A percentile compares a stretch with the other conserved stretches of the same genome.
These are phyloP conservation scores for Claviceps maximensis DNA, from an alignment of 2,329 filamentous ascomycete species.

Conservation along the genomic window DNA sequence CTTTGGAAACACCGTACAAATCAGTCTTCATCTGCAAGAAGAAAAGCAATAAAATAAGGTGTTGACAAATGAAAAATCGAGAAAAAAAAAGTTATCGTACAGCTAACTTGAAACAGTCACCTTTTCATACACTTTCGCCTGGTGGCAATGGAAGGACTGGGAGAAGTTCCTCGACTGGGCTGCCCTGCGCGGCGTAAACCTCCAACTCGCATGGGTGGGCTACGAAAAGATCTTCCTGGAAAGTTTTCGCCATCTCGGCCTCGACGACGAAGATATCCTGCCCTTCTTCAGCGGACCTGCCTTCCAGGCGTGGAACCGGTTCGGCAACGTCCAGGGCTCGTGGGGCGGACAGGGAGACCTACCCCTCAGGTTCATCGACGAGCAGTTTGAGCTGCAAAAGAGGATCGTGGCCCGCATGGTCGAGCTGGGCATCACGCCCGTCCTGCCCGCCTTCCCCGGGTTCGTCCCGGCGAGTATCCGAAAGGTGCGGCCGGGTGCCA, in stretches of 20 bases:
- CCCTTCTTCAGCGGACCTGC: conserved; percentile 36
- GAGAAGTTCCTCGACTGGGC: conserved; percentile 39
- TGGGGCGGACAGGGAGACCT: conserved; percentile 28
- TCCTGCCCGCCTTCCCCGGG: conserved; percentile 36
- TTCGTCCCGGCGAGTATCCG: conserved; percentile 31
- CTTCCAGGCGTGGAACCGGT: conserved; percentile 40
- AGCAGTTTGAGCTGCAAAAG: conserved; percentile 33
- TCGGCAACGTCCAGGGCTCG: conserved; percentile 38
- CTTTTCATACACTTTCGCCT: conserved; percentile 36
- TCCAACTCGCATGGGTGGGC: conserved; percentile 38
- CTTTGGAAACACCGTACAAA: too few species aligned
- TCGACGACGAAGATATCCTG: conserved; percentile 29
- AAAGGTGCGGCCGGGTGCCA: conserved; percentile 28
- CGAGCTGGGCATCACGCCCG: conserved; percentile 38
- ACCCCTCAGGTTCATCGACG: conserved; percentile 31
- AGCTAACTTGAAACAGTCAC: conserved; percentile 23
- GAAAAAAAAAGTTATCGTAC: too few species aligned
- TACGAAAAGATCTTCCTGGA: conserved; percentile 36
- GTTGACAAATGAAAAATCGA: not conserved
- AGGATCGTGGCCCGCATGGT: conserved; percentile 35
- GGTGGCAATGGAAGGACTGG: conserved; percentile 42
- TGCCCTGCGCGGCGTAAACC: conserved; percentile 35
- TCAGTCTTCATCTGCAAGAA: too few species aligned
- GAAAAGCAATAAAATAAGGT: too few species aligned
- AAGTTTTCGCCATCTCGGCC: conserved; percentile 30